phyloP scores from a whole-genome alignment of 2,329 filamentous ascomycete species.

The Aspergillus sp. region DNA sequence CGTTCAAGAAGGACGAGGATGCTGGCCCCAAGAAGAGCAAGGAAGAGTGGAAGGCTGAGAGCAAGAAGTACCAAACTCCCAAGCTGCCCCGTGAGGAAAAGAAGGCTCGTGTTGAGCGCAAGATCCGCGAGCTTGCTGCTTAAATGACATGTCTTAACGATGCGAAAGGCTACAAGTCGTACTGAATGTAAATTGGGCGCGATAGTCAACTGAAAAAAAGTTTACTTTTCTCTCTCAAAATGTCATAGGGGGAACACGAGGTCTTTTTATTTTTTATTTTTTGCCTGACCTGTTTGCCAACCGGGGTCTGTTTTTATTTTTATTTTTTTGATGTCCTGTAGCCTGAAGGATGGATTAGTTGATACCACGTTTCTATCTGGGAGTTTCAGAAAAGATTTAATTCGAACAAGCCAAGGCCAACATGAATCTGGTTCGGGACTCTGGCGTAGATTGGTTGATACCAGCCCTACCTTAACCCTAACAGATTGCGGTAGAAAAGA shows the following conservation, averaged over 20 bases:
- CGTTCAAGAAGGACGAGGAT: slow-evolving; percentile 80
- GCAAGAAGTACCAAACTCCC: slow-evolving; percentile 70
- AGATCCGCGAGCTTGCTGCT: slow-evolving; percentile 68
- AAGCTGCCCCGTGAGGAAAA: slow-evolving; percentile 83
- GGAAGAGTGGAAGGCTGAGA: slow-evolving; percentile 94
- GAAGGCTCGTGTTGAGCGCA: slow-evolving; percentile 73
- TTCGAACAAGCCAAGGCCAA: too few species aligned
- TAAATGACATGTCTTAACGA: slow-evolving; percentile 22
- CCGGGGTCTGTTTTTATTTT: too few species aligned
- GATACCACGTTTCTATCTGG: too few species aligned
- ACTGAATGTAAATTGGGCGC: slow-evolving; percentile 14
- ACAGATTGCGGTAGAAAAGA: background rate
- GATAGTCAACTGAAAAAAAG: slow-evolving; percentile 17
- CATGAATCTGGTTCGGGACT: too few species aligned
- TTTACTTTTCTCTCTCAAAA: slow-evolving; percentile 16
- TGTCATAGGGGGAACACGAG: slow-evolving; percentile 18
- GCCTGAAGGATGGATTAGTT: too few species aligned
- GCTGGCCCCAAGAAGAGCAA: slow-evolving; percentile 85
- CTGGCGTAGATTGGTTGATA: background rate
- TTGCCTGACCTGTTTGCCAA: background rate
- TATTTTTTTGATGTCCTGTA: too few species aligned
- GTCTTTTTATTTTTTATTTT: slow-evolving; percentile 6
- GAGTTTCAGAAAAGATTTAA: too few species aligned
- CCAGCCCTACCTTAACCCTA: background rate
- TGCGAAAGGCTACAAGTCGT: slow-evolving; percentile 7